Evolutionary conservation across 805 yeast species (phyloP), one percentile per base, ranked within the genome.

Genomic region (Ogataea sp.): DNA sequence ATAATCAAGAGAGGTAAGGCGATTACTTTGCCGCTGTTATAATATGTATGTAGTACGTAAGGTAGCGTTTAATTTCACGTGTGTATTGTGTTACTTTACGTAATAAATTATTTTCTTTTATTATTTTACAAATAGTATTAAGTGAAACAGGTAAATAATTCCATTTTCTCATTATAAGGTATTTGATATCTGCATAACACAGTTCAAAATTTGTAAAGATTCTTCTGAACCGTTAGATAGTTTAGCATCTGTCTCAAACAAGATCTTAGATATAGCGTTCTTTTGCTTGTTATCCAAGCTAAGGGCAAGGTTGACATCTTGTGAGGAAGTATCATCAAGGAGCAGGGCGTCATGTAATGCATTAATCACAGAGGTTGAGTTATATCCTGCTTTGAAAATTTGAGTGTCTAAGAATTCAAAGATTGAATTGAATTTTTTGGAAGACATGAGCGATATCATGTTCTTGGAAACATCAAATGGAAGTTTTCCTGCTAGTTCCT

Each of bases 171-270:
- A 4, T 39, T 47, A 54, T 33, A 65, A 48, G 25, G 61, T 47
- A 40, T 63, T 59, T 4, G 82, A 68, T n/a, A 80, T 61, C 45
- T 75, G 68, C 10, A 73, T 52, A 24, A 76, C 50, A 47, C 87
- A 66, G 49, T 84, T 83, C 47, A 90, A 68, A 18, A 93, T 52
- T 50, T 85, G 95, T 23, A 90, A 64, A 43, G 83, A 86, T 56
- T 90, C 98, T 51, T 88, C 94, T 4, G 95, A 76, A 14, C 98
- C 98, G 53, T 79, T 86, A 39, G 79, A 72, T 39, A 90, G 65
- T 39, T 79, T 72, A 37, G 75, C 72, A 57, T 90, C 97, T 0
- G 86, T 71, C 32, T 78, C 82, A 50, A 88, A 86, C 20, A 93
- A 59, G 6, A 77, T 60, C 52, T 68, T 61, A 0, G 96, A 73